phyloP scores from a whole-genome alignment of 192 early-diverging fungal species.

The Coemansia sp. region DNA sequence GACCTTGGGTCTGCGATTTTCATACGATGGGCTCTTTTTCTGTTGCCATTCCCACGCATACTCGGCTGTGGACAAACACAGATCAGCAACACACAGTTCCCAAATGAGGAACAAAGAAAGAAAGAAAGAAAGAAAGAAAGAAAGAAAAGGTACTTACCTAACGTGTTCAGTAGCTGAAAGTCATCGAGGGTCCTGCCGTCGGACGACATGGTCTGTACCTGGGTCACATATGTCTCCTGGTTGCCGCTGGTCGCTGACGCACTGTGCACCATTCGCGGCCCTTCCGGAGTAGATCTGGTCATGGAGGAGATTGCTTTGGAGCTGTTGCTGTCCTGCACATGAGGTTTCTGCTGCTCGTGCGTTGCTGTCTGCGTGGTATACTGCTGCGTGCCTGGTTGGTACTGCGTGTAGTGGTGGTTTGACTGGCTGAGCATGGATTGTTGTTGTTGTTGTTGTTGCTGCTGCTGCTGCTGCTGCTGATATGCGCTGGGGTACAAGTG shows the following conservation, averaged over 20 bases:
- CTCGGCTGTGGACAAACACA: too few relatives aligned
- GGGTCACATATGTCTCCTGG: neutral
- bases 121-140: neutral
- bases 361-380: conserved; percentile 3
- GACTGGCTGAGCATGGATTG: conserved; percentile 18
- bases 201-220: conserved; percentile 2
- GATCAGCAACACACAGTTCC: too few relatives aligned
- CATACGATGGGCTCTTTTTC: too few relatives aligned
- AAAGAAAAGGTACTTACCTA: conserved; percentile 30
- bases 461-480: conserved; percentile 7
- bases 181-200: conserved; percentile 51
- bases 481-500: neutral
- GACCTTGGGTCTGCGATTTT: neutral
- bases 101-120: too few relatives aligned
- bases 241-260: neutral
- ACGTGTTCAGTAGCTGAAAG: conserved; percentile 51
- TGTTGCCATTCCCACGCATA: too few relatives aligned
- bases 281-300: neutral
- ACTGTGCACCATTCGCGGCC: conserved; percentile 4
- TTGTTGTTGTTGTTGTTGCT: conserved; percentile 6
- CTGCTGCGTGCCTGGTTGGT: conserved; percentile 12
- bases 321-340: neutral
- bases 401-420: conserved; percentile 13
- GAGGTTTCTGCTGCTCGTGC: conserved; percentile 6
- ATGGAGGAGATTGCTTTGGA: neutral